Conservation (phyloP, 192 early-diverging fungal species). For the Mortierella claussenii region DNA sequence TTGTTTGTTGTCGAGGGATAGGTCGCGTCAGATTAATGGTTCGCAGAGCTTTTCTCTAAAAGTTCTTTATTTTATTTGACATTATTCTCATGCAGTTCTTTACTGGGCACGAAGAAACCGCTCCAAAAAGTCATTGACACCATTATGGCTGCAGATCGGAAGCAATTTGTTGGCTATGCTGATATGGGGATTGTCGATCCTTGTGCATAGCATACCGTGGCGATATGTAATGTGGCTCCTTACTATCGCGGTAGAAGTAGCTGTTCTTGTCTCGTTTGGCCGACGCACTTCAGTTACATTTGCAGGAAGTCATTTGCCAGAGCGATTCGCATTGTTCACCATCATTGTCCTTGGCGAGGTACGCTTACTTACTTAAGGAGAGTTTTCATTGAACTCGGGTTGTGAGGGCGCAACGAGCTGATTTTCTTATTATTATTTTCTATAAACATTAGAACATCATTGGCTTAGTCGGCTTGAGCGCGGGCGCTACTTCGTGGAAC, state of each 20-base stretch:
- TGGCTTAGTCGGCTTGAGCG: constrained; percentile 24
- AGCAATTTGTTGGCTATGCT: constrained; percentile 56
- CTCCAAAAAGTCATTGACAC: constrained; percentile 45
- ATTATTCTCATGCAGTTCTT: constrained; percentile 8
- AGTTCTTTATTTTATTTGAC: neutral
- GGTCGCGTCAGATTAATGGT: too few relatives aligned
- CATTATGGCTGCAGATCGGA: constrained; percentile 53
- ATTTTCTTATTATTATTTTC: neutral
- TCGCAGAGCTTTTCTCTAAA: neutral
- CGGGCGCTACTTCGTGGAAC: constrained; percentile 25
- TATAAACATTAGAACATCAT: constrained; percentile 39
- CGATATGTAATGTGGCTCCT: constrained; percentile 59
- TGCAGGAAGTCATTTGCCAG: constrained; percentile 63
- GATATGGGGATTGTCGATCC: constrained; percentile 54
- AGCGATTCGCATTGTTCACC: constrained; percentile 58
- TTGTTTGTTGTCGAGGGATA: too few relatives aligned
- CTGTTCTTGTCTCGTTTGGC: constrained; percentile 52
- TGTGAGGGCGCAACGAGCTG: too few relatives aligned
- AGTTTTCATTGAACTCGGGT: too few relatives aligned
- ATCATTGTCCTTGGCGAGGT: constrained; percentile 59
- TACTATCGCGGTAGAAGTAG: constrained; percentile 51
- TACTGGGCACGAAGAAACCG: constrained; percentile 32
- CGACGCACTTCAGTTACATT: constrained; percentile 55
- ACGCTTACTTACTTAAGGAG: too few relatives aligned
- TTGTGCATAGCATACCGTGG: constrained; percentile 32